Percentiles rank a stretch among this genome's conserved stretches.
phyloP scores from a whole-genome alignment of 495 filamentous ascomycete genomes.

The Talaromyces wortmannii region DNA sequence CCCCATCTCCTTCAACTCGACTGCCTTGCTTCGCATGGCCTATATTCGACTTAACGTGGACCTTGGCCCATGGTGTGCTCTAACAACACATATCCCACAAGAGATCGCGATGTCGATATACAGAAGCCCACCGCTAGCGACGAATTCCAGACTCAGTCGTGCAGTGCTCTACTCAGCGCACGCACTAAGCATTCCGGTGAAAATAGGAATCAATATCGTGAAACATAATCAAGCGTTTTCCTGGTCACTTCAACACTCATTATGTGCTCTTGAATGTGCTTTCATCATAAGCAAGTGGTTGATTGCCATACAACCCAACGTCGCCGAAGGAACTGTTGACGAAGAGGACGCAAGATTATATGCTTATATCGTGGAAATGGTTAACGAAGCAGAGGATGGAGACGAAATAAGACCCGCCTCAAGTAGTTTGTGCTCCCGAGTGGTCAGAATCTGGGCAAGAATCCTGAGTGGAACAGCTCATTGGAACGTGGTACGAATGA shows the following conservation, averaged over 20 bases:
- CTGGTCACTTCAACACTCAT: constrained; percentile 27
- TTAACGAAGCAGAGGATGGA: background rate
- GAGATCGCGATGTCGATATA: constrained; percentile 7
- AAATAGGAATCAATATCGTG: constrained; percentile 22
- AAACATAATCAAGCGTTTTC: constrained; percentile 18
- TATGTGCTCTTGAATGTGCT: constrained; percentile 27
- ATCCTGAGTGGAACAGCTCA: constrained; percentile 3
- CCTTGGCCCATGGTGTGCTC: constrained; percentile 12
- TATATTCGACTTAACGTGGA: constrained; percentile 28
- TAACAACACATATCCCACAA: constrained; percentile 22
- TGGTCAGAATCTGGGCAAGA: constrained; percentile 4
- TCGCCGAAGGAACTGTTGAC: background rate
- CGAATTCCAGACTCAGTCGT: constrained; percentile 11
- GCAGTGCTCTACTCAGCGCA: constrained; percentile 27
- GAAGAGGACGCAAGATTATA: constrained; percentile 6
- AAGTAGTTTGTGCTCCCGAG: constrained; percentile 1
- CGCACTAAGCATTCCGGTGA: constrained; percentile 28
- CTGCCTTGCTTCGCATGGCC: constrained; percentile 29
- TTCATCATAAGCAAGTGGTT: constrained; percentile 29
- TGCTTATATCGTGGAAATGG: background rate
- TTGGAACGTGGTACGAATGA: constrained; percentile 7
- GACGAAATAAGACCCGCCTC: background rate
- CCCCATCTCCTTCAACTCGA: constrained; percentile 26
- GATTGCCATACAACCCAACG: constrained; percentile 7
- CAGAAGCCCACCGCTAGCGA: constrained; percentile 7